A percentile compares a stretch with the other conserved stretches of the same genome.
phyloP scores from a whole-genome alignment of 306 rosid genomes.

The Trifolium subterraneum region DNA sequence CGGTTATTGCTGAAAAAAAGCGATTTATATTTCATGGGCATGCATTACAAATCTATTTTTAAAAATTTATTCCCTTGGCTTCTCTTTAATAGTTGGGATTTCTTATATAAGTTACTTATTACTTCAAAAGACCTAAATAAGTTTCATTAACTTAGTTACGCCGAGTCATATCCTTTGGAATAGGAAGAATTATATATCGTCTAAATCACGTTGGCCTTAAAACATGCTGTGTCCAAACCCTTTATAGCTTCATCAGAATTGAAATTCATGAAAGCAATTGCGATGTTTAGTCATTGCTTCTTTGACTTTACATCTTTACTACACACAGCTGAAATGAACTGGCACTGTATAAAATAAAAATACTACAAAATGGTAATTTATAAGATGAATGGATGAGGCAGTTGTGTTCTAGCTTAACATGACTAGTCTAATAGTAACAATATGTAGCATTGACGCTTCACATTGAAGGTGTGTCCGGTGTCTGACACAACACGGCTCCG shows the following conservation, averaged over 20 bases:
- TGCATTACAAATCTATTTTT: not conserved
- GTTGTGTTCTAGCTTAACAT: slow-evolving; percentile 20
- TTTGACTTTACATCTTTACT: not conserved
- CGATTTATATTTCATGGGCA: not conserved
- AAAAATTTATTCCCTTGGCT: not conserved
- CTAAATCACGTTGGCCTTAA: slow-evolving; percentile 12
- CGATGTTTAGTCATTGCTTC: slow-evolving; percentile 19
- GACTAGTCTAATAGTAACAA: not conserved
- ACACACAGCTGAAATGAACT: not conserved
- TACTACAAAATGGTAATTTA: slow-evolving; percentile 8
- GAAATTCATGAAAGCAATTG: slow-evolving; percentile 11
- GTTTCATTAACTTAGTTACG: slow-evolving; percentile 10
- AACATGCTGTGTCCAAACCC: slow-evolving; percentile 12
- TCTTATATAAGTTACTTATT: not conserved
- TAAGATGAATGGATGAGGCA: slow-evolving; percentile 29
- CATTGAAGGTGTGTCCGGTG: not conserved
- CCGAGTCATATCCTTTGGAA: slow-evolving; percentile 21
- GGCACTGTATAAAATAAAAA: slow-evolving; percentile 7
- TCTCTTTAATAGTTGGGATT: not conserved
- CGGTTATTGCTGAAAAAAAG: not conserved
- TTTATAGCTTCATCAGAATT: slow-evolving; percentile 15
- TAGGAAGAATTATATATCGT: slow-evolving; percentile 1
- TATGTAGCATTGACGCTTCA: not conserved
- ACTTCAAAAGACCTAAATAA: not conserved
- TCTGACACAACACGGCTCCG: not conserved